Evolutionary conservation across 2,329 filamentous ascomycete species (phyloP).

Genomic region (Drechmeria coniospora): DNA sequence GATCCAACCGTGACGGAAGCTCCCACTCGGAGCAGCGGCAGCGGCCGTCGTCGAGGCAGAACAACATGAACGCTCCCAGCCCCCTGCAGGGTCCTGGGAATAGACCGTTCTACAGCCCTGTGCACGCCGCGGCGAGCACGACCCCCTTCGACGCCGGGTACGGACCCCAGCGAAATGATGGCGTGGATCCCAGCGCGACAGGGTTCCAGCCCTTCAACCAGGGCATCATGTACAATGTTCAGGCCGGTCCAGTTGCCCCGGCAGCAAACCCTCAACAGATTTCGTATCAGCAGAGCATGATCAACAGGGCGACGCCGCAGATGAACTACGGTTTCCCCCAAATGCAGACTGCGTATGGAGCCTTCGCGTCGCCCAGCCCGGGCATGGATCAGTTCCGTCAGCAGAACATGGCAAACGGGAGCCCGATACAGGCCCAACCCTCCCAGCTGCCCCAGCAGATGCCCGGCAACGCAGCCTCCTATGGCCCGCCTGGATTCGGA

Average conservation of each 20-base stretch:
- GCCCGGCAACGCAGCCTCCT: constrained; percentile 26
- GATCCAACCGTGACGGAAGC: constrained; percentile 26
- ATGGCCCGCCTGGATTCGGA: constrained; percentile 33
- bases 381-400: constrained; percentile 41
- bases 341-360: constrained; percentile 40
- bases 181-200: constrained; percentile 31
- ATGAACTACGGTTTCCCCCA: constrained; percentile 42
- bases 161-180: constrained; percentile 35
- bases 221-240: constrained; percentile 33
- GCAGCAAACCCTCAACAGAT: constrained; percentile 36
- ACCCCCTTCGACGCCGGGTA: constrained; percentile 37
- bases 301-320: constrained; percentile 35
- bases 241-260: constrained; percentile 28
- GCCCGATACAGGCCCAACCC: constrained; percentile 31
- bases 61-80: constrained; percentile 27
- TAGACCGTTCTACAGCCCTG: constrained; percentile 38
- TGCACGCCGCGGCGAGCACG: constrained; percentile 24
- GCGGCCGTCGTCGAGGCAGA: constrained; percentile 40
- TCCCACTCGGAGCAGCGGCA: constrained; percentile 33
- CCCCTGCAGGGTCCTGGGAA: constrained; percentile 24
- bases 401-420: constrained; percentile 33
- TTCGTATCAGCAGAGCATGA: constrained; percentile 44
- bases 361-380: constrained; percentile 32
- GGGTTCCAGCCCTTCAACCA: constrained; percentile 36
- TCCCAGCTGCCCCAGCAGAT: constrained; percentile 26